Base-by-base conservation (phyloP, 116 monocot genomes). In the Trichopus zeylanicus region DNA sequence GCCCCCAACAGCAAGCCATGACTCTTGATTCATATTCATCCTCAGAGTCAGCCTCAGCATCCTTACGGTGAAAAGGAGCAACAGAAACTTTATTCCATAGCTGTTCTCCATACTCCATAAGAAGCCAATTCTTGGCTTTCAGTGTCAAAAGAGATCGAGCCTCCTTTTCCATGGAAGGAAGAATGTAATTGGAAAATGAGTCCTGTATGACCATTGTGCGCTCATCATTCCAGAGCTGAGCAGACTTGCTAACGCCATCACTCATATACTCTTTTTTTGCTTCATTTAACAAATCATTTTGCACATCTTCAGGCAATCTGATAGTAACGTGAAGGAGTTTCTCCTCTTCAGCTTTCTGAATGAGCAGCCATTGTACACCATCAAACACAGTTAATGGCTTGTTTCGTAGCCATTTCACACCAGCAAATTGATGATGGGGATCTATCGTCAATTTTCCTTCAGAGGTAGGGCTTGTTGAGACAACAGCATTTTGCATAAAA, bases 301-400 rank as follows among this genome's bases (percentile, higher is more conserved):
- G 70, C 12, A 62, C 64, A 21, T 42, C 56, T 54, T 86, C 81
- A 60, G 87, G 78, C 35, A 97, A 72, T 58, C 77, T 90, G 73
- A 97, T 63, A 7, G 81, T 77, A 48, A 95, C 81, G 25, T 90
- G 78, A 59, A 97, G 84, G 58, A 90, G 81, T 60, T 97, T 90
- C 38, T 97, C 91, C 79, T 90, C 76, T 71, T 97, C 91, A 62
- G 78, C 95, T 79, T 97, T 97, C 63, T 90, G 91, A 33, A 97
- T 84, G n/a, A 81, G 87, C 15, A 97, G 63, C 95, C 95, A 97
- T 13, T 97, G 84, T 31, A 70, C 82, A 75, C 87, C 87, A 7
- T 22, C 64, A 75, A 97, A 97, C 26, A 74, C 63, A 33, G 75
- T 65, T 25, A 97, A 48, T 42, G 95, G 95, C 67, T 97, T 97